A percentile compares a stretch with the other conserved stretches of the same genome.
Evolutionary conservation across 306 rosid genomes (phyloP).

Genomic region (Malus sylvestris): DNA sequence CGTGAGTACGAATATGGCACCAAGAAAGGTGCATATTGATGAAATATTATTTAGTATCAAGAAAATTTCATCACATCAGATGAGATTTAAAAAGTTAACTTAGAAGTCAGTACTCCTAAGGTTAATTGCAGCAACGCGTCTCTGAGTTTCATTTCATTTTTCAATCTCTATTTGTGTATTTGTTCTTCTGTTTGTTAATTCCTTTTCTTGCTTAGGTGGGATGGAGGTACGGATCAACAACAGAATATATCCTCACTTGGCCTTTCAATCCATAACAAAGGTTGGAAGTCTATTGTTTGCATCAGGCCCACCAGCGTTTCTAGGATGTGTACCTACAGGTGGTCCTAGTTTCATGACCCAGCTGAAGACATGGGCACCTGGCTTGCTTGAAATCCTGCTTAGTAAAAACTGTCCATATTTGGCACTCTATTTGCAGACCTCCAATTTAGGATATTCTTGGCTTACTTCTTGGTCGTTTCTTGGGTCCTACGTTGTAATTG

Average conservation of each 20-base stretch:
- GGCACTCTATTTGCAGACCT: slow-evolving; percentile 34
- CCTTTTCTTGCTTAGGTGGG: too few species aligned
- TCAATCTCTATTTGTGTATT: too few species aligned
- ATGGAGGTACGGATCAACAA: slow-evolving; percentile 34
- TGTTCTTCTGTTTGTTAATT: too few species aligned
- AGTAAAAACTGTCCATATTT: slow-evolving; percentile 36
- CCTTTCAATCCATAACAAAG: slow-evolving; percentile 43
- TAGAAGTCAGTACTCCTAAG: too few species aligned
- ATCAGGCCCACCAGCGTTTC: slow-evolving; percentile 41
- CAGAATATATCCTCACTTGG: slow-evolving; percentile 52
- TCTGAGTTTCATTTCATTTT: too few species aligned
- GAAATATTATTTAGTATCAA: too few species aligned
- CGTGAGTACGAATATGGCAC: slow-evolving; percentile 45
- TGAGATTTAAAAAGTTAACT: background rate
- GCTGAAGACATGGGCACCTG: slow-evolving; percentile 63
- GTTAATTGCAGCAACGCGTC: too few species aligned
- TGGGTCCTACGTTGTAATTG: slow-evolving; percentile 30
- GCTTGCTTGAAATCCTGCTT: slow-evolving; percentile 45
- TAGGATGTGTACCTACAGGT: slow-evolving; percentile 46
- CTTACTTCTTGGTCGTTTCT: slow-evolving; percentile 31
- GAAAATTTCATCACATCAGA: background rate
- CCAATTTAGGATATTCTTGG: slow-evolving; percentile 32
- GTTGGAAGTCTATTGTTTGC: slow-evolving; percentile 52
- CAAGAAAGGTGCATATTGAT: slow-evolving; percentile 27
- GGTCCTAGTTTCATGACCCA: slow-evolving; percentile 45